Evolutionary conservation across 106 monocot genomes (phyloP), one percentile per base, ranked within the genome.

Genomic region (Ottelia alismoides): DNA sequence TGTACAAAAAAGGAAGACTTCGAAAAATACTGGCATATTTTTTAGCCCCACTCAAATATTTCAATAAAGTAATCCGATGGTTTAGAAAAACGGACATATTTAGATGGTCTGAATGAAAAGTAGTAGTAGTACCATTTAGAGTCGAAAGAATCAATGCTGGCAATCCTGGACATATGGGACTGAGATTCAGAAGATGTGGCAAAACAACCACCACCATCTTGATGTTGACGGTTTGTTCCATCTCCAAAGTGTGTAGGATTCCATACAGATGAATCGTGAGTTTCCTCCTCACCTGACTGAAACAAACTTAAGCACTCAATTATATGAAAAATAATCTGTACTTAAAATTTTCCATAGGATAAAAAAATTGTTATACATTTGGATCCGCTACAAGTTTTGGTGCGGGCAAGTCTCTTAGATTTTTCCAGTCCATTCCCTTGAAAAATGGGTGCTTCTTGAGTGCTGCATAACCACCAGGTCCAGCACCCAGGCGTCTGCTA

Each of bases 371-470:
- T 7, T 30, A 56, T 87, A 88, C 88, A 81, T 65, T 80, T 26
- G 26, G 44, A 2, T 76, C 83, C 30, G 55, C 14, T 54, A 83
- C 80, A 49, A 78, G 80, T 31, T 78, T 77, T 49, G 96, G 96
- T 25, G 88, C 60, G 27, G 78, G 32, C 50, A 49, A 49, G 20
- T 70, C 40, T 18, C 85, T 74, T 40, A 89, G 25, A 46, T 75
- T 89, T 26, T 72, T 74, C 96, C 96, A 96, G 52, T 96, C 72
- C 52, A 79, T 85, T 50, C 85, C 89, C 40, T 66, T 77, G 25
- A 96, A 96, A 45, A 96, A 96, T 25, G 88, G 88, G 73, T 96
- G 96, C 30, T 52, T 62, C 56, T 89, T 96, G 28, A 96, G 85
- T 9, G 78, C 53, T 66, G 51, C 63, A 74, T 85, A 96, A 60